A percentile compares a stretch with the other conserved stretches of the same genome.
Evolutionary conservation across 2,329 filamentous ascomycete species (phyloP).

Genomic region (Colletotrichum karsti): DNA sequence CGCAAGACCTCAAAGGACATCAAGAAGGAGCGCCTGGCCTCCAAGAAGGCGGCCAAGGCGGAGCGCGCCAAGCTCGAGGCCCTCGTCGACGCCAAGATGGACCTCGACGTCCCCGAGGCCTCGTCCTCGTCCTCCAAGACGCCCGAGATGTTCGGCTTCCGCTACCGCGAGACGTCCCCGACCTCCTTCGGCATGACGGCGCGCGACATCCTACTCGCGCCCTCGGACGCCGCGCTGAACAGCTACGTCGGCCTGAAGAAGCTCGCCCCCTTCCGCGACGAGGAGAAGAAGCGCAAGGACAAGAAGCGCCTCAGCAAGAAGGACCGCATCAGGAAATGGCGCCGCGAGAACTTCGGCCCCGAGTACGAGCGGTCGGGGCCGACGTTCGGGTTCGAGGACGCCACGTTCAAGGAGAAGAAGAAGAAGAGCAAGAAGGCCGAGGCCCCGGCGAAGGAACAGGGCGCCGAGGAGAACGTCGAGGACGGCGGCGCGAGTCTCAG

Average conservation of each 20-base stretch:
- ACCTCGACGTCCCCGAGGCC: constrained; percentile 73
- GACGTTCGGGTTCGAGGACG: constrained; percentile 63
- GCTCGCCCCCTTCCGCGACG: constrained; percentile 87
- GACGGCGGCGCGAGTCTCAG: constrained; percentile 39
- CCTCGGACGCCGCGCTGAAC: constrained; percentile 86
- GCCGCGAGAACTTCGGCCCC: constrained; percentile 68
- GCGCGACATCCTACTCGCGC: constrained; percentile 88
- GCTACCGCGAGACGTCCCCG: constrained; percentile 94
- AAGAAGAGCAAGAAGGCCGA: constrained; percentile 31
- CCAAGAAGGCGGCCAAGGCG: constrained; percentile 78
- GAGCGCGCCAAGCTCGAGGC: constrained; percentile 87
- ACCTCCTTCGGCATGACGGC: constrained; percentile 89
- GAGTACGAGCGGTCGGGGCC: constrained; percentile 66
- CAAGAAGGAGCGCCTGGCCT: constrained; percentile 65
- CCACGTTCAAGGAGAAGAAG: constrained; percentile 28
- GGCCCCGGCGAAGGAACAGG: neutral
- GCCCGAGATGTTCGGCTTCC: constrained; percentile 63
- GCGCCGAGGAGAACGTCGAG: constrained; percentile 36
- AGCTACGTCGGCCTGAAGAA: constrained; percentile 95
- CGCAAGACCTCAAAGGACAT: constrained; percentile 68
- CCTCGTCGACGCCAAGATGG: constrained; percentile 83
- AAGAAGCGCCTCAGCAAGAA: constrained; percentile 93
- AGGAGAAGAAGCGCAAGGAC: constrained; percentile 88
- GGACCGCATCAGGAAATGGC: constrained; percentile 88
- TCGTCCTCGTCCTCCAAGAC: constrained; percentile 49